phyloP scores from a whole-genome alignment of 169 alveolate genomes.

The Cryptosporidium tyzzeri region DNA sequence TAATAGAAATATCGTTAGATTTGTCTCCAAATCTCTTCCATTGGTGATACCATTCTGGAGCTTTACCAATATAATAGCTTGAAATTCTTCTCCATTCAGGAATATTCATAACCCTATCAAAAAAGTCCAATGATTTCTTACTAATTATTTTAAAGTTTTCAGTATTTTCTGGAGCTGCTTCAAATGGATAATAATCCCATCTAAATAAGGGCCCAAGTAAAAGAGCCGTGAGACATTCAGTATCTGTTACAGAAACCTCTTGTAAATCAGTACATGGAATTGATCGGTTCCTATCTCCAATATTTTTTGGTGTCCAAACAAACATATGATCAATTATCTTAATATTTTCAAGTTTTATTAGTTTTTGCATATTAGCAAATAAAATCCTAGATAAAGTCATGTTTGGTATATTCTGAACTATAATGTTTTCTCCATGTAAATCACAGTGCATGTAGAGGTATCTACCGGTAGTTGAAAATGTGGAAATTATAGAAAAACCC shows the following conservation, averaged over 20 bases:
- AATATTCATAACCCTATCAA: conserved; percentile 19
- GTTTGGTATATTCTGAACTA: conserved; percentile 22
- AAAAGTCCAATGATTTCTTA: conserved; percentile 29
- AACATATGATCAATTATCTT: conserved; percentile 61
- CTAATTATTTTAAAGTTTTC: conserved; percentile 7
- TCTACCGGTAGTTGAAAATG: conserved; percentile 71
- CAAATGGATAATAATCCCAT: conserved; percentile 62
- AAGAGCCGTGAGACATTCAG: conserved; percentile 58
- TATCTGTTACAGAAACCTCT: conserved; percentile 42
- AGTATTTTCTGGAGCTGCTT: conserved; percentile 39
- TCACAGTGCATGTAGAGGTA: conserved; percentile 69
- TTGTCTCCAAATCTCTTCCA: conserved; percentile 46
- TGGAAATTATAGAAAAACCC: conserved; percentile 29
- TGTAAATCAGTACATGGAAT: conserved; percentile 39
- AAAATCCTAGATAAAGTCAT: conserved; percentile 25
- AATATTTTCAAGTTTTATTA: conserved; percentile 44
- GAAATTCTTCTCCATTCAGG: conserved; percentile 76
- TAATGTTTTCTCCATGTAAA: conserved; percentile 57
- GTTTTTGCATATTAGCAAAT: conserved; percentile 46
- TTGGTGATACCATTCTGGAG: conserved; percentile 51
- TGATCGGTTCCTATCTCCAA: conserved; percentile 47
- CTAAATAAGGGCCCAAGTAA: conserved; percentile 36
- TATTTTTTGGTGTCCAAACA: conserved; percentile 59
- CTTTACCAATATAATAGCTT: conserved; percentile 61
- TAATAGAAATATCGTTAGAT: conserved; percentile 4